phyloP scores from a whole-genome alignment of 179 eudicot genomes.

The Silene noctiflora region DNA sequence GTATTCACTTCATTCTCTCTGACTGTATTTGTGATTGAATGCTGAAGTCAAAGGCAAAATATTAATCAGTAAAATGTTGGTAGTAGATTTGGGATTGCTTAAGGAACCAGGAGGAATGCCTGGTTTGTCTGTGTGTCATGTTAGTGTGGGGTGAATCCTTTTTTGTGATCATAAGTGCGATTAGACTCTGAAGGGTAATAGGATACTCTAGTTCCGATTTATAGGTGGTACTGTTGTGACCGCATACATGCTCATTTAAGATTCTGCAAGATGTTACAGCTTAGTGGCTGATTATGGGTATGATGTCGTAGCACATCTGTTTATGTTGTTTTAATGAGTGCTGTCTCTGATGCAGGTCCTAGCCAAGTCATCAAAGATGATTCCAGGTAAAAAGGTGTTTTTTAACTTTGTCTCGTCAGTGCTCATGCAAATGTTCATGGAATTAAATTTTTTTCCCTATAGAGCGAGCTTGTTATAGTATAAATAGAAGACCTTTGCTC shows the following conservation, averaged over 20 bases:
- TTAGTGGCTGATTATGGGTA: neutral
- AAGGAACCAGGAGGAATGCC: neutral
- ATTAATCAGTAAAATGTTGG: neutral
- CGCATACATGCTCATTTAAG: neutral
- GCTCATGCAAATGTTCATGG: no score
- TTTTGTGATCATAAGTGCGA: neutral
- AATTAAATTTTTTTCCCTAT: no score
- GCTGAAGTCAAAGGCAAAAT: neutral
- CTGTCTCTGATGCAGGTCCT: slow-evolving; percentile 54
- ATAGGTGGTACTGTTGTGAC: neutral
- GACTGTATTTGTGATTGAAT: neutral
- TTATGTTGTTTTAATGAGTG: slow-evolving; percentile 7
- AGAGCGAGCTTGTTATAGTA: no score
- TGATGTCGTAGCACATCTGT: neutral
- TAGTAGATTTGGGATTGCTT: neutral
- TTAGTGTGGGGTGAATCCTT: neutral
- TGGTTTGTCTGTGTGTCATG: neutral
- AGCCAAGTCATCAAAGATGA: slow-evolving; percentile 98
- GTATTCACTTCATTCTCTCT: slow-evolving; percentile 28
- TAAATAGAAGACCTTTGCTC: no score
- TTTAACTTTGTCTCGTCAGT: neutral
- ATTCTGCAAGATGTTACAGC: neutral
- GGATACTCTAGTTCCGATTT: neutral
- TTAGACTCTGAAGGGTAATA: neutral
- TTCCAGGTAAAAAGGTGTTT: slow-evolving; percentile 56